Evolutionary conservation across 2,329 filamentous ascomycete genomes (phyloP), one percentile per base, ranked within the genome.

Genomic region (Colletotrichum godetiae): DNA sequence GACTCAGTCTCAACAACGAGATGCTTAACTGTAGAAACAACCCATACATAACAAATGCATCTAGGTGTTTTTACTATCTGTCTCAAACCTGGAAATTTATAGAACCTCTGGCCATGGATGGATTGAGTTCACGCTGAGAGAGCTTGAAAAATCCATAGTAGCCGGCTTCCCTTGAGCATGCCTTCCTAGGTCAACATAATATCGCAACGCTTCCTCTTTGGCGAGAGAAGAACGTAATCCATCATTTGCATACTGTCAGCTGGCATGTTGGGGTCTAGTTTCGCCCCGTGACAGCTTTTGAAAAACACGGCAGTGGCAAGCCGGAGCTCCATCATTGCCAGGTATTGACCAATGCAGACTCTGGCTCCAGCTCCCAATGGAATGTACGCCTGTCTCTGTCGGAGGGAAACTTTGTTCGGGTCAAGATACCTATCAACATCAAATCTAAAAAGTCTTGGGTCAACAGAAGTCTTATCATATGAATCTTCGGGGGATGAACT

Each of bases 301-400:
- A 90, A 89, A 78, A 92, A 89, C 2, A 84, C 80, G 0, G 88
- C 86, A 0, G 85, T 81, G 0, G 84, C 86, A 52, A 89, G 84
- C 7, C 88, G 83, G 33, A 92, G 76, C 76, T 91, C 89, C 80
- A 89, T 88, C 46, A 83, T 82, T 0, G 90, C 90, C n/a, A 92
- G 81, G 73, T 91, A 88, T 29, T 89, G 81, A 2, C 90, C 90
- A 24, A 92, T 81, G 73, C 90, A 92, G 1, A 79, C 82, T 6
- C 59, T 59, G 2, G 24, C 81, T 2, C 89, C 89, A 4, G 83
- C 85, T 0, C 89, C 88, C 76, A 90, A 90, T 0, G 88, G 84
- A 72, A 87, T 83, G 69, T 84, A 88, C 0, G 86, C 84, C 3
- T 85, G 84, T 70, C 86, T 89, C 82, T 87, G 86, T 5, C 77